Base-by-base conservation (phyloP, 1,284 basidiomycete genomes). In the Heterobasidion occidentale region DNA sequence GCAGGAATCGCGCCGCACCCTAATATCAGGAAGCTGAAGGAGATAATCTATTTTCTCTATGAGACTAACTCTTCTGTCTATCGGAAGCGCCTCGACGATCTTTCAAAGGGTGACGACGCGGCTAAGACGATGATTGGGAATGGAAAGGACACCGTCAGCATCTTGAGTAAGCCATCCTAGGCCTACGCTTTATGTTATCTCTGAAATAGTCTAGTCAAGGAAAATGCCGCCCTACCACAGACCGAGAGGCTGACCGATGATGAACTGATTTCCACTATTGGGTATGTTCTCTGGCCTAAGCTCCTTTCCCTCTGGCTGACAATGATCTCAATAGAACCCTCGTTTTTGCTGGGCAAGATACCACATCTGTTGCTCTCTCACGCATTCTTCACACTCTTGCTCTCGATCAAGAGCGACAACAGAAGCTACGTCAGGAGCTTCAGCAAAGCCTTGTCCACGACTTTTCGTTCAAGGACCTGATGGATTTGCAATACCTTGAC, bases 61-160 rank as follows among this genome's bases (percentile, higher is more conserved):
- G 51, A 63, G 0, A 70, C 70, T 0, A 68, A 74, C 1, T 51
- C 60, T 1, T 65, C 71, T 36, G 72, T 79, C 9, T 70, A 68
- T 20, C 27, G n/a, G 36, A 60, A 71, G 46, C 61, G 61, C 33
- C 78, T 75, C 63, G 71, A 67, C 60, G 60, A 56, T 12, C 71
- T 71, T 6, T 61, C 59, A 27, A 62, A 66, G 51, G 72, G 71
- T 0, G 68, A 73, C 27, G 67, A 71, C n/a, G 68, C 61, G 11
- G 56, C 72, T 1, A 47, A 59, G 9, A 56, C 61, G 9, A 68
- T 74, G 54, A 60, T 73, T 51, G 72, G 68, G 1, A 60, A 60
- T 42, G 74, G 71, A n/a, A 75, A 73, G 49, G 76, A 79, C 62
- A 70, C 78, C 46, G 69, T 79, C 53, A 78, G 74, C 56, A 70